Evolutionary conservation across 306 rosid species (phyloP).

Genomic region (Luffa aegyptiaca): DNA sequence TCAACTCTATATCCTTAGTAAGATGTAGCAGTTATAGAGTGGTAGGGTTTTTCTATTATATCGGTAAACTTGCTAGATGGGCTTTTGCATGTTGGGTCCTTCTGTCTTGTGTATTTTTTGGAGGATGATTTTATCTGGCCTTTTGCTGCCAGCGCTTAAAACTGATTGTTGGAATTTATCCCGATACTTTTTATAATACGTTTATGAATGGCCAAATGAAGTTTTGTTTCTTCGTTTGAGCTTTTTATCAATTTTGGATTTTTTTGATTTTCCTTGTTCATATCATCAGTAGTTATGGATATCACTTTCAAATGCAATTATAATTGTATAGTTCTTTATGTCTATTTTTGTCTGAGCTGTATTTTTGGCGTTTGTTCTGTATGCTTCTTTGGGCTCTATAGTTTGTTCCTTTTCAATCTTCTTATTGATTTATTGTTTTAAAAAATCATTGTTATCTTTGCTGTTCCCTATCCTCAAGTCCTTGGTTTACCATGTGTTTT

Average conservation of each 20-base stretch:
- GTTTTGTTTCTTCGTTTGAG: background rate
- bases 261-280: background rate
- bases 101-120: background rate
- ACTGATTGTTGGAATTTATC: background rate
- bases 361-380: background rate
- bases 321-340: background rate
- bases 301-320: background rate
- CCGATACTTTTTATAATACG: background rate
- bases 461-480: background rate
- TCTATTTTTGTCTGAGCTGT: background rate
- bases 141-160: background rate
- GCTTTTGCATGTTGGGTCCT: background rate
- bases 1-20: background rate
- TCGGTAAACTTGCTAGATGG: background rate
- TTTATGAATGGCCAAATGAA: background rate
- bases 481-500: background rate
- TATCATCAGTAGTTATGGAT: background rate
- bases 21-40: no score
- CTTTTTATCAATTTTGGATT: background rate
- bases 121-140: background rate
- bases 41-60: background rate
- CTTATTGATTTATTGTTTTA: background rate
- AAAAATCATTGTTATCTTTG: background rate
- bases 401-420: background rate
- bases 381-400: background rate